A percentile compares a stretch with the other conserved stretches of the same genome.
phyloP scores from a whole-genome alignment of 345 rosid genomes.

The Salix caprea region DNA sequence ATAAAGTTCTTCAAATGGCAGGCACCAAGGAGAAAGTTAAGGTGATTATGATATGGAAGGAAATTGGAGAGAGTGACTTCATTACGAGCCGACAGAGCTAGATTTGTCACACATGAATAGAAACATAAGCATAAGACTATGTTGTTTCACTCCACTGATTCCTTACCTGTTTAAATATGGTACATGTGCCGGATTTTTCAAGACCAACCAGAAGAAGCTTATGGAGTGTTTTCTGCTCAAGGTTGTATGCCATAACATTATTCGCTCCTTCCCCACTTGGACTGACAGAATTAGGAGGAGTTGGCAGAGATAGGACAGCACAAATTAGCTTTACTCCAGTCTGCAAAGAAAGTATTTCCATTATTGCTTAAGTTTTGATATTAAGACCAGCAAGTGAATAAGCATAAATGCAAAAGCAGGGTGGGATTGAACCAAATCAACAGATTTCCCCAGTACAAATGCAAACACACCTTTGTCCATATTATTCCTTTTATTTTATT shows the following conservation, averaged over 20 bases:
- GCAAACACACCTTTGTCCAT: conserved; percentile 60
- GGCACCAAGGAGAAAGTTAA: background rate
- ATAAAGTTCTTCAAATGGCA: background rate
- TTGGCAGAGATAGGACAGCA: conserved; percentile 52
- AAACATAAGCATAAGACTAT: background rate
- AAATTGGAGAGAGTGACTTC: background rate
- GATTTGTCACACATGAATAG: background rate
- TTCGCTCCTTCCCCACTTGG: conserved; percentile 30
- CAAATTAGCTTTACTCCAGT: conserved; percentile 40
- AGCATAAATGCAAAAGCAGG: conserved; percentile 5
- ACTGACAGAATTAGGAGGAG: conserved; percentile 37
- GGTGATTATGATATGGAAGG: background rate
- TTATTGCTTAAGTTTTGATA: conserved; percentile 6
- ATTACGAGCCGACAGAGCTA: background rate
- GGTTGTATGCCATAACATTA: background rate
- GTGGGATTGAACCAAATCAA: background rate
- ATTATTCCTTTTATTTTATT: conserved; percentile 38
- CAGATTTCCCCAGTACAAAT: background rate
- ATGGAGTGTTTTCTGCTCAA: conserved; percentile 29
- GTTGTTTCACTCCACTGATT: background rate
- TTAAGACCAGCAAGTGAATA: conserved; percentile 5
- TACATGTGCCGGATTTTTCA: conserved; percentile 73
- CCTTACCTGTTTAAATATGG: conserved; percentile 79
- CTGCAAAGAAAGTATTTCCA: conserved; percentile 32
- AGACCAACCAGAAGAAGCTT: conserved; percentile 72